phyloP scores from a whole-genome alignment of 2,329 filamentous ascomycete genomes.

The Paracoccidioides brasiliensis region DNA sequence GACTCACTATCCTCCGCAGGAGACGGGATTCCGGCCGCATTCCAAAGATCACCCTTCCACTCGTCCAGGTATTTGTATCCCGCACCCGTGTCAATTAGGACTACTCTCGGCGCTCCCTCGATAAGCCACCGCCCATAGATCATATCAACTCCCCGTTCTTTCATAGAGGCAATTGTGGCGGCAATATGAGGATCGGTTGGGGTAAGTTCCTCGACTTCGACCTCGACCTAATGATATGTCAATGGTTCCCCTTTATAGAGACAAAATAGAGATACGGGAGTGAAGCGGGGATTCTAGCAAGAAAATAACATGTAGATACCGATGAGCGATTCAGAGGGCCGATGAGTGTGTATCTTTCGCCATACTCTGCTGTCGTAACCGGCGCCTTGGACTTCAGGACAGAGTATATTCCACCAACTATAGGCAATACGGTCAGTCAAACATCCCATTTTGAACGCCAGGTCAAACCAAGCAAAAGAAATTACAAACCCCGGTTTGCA shows the following conservation, averaged over 20 bases:
- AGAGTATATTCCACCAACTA: conserved; percentile 96
- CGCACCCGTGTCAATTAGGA: conserved; percentile 89
- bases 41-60: conserved; percentile 96
- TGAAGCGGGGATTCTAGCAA: neutral
- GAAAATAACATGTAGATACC: conserved; percentile 36
- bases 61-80: conserved; percentile 85
- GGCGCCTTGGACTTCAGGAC: conserved; percentile 98
- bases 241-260: neutral
- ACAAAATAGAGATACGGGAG: neutral
- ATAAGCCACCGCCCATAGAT: conserved; percentile 96
- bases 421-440: conserved; percentile 4
- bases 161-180: conserved; percentile 82
- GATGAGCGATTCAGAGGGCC: conserved; percentile 86
- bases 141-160: conserved; percentile 72
- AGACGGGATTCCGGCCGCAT: conserved; percentile 81
- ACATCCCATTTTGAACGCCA: neutral
- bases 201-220: conserved; percentile 89
- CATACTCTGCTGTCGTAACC: conserved; percentile 96
- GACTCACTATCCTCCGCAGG: conserved; percentile 87
- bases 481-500: conserved; percentile 66
- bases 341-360: conserved; percentile 88
- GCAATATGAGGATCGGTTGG: conserved; percentile 68
- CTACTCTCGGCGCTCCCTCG: conserved; percentile 82
- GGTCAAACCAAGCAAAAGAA: conserved; percentile 4
- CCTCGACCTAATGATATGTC: conserved; percentile 54